Evolutionary conservation across 139 green algal species (phyloP), one percentile per base, ranked within the genome.

Genomic region (Coelastrella sp.): DNA sequence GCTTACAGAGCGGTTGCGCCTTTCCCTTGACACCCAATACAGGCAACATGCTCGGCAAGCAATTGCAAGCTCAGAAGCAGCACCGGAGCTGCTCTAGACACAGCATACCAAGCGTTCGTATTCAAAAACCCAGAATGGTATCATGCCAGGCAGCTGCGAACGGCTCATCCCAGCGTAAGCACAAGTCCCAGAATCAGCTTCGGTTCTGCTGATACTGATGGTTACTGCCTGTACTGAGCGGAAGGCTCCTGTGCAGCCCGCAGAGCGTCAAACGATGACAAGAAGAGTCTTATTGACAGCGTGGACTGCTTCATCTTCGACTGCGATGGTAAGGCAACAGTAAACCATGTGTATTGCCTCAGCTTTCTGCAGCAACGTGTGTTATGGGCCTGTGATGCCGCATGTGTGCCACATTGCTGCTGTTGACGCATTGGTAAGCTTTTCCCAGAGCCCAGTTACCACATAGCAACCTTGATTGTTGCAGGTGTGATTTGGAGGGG

Each of bases 271-370:
- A 76, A 96, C 59, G 83, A 95, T 0, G 96, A 98, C 84, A 98
- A 97, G 93, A 79, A 93, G 17, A 89, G 90, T 6, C 93, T 99
- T 3, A 90, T 99, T 16, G 94, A 98, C 66, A 97, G 95, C 71
- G 96, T 98, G 47, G 92, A 99, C 85, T 98, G 95, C 92, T 99
- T 99, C 94, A 99, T 99, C 86, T 99, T 99, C 87, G 98, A 99
- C 93, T 99, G 98, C 93, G 98, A 99, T 92, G 98, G 97, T 98
- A 86, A 89, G 94, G 59, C 6, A 80, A 47, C 32, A 47, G 32
- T 47, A 47, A 47, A 47, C 32, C 32, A 2, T 47, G 32, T 47
- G 32, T 47, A 47, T 47, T 47, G 32, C 32, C 32, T 47, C 32
- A 47, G 32, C 32, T 47, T 47, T 47, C 32, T 47, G 1, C 32